A percentile compares a stretch with the other conserved stretches of the same genome.
phyloP scores from a whole-genome alignment of 176 grass and related monocot genomes.

The Saccharum spontaneum region DNA sequence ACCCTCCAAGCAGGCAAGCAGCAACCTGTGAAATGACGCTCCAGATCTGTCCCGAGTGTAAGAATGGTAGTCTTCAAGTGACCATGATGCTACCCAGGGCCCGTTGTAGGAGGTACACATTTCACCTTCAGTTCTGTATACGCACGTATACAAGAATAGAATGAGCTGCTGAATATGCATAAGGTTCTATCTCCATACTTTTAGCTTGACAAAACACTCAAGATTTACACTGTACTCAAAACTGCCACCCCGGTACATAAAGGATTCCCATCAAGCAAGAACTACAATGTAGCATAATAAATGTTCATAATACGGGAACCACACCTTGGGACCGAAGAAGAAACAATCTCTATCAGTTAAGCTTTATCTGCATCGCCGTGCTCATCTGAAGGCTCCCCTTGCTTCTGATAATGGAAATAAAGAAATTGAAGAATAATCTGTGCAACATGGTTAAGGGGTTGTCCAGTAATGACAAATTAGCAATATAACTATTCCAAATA shows the following conservation, averaged over 20 bases:
- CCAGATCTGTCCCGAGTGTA: background rate
- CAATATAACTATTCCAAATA: constrained; percentile 1
- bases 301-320: background rate
- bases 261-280: background rate
- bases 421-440: constrained; percentile 65
- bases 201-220: background rate
- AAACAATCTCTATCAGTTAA: background rate
- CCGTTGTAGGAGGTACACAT: background rate
- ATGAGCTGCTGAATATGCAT: background rate
- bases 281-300: background rate
- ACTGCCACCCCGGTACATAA: background rate
- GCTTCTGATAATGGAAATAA: constrained; percentile 54
- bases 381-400: constrained; percentile 5
- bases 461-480: background rate
- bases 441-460: constrained; percentile 38
- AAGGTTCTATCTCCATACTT: background rate
- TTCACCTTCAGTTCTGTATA: constrained; percentile 31
- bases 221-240: background rate
- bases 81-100: background rate
- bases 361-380: constrained; percentile 35
- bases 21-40: background rate
- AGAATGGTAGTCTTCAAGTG: background rate
- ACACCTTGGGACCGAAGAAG: constrained; percentile 26
- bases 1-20: background rate
- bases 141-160: background rate